Evolutionary conservation across 768 basidiomycete genomes (phyloP), one percentile per base, ranked within the genome.

Genomic region (Gloeopeniophorella convolvens): DNA sequence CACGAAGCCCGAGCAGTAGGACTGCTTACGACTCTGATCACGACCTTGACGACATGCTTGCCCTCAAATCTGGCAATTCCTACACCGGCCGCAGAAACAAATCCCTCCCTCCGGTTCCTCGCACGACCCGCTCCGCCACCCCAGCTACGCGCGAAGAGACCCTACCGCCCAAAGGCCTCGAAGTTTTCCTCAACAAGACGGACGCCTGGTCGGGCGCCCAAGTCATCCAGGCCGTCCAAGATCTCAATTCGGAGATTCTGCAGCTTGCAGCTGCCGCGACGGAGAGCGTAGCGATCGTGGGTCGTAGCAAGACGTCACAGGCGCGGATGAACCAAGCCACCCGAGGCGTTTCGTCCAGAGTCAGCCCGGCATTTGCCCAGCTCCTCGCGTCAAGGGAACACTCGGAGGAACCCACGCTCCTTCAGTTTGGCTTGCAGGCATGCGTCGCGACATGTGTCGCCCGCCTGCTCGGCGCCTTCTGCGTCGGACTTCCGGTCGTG

Each of bases 191-290:
- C 68, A 85, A 84, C 13, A 82, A 85, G 53, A 80, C 78, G 27
- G 86, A 89, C 64, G 60, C 65, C 26, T 85, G 81, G 83, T 85
- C 85, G 2, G 86, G 86, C 11, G 80, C 83, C 1, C 84, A 87
- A 62, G 74, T 89, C 62, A 76, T 89, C 41, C 85, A 89, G 61
- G 80, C 83, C 3, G 79, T 89, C 12, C 81, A 84, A 55, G 86
- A 89, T 59, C 74, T 89, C 63, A 89, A 89, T 62, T 79, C 83
- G 0, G 85, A 88, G 65, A 83, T 88, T 51, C 73, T 85, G n/a
- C 86, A 86, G 55, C 85, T 85, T 51, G 82, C 85, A 8, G 84
- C 85, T 13, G 77, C 81, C 20, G 85, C 83, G 6, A 81, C 83
- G 13, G 86, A 89, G 65, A 70, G 80, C 34, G 80, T 77, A 57